Percentiles rank a stretch among this genome's conserved stretches.
Conservation (phyloP, 345 rosid species). For the Sapria himalayana region DNA sequence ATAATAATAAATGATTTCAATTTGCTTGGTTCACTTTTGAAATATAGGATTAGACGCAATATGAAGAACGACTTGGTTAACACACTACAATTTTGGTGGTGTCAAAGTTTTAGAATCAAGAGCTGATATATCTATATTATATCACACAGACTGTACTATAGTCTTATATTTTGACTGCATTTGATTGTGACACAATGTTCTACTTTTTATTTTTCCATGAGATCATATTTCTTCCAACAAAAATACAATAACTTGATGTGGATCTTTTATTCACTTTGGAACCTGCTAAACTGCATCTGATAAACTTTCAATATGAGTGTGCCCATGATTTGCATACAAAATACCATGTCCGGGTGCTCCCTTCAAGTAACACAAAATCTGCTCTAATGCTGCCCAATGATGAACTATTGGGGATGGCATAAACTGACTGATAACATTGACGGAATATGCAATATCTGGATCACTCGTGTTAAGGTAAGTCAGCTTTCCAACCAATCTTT, state of each 20-base stretch:
- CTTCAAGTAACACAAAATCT: slow-evolving; percentile 1
- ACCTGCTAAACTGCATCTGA: background rate
- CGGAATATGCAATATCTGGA: too few species aligned
- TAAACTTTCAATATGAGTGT: too few species aligned
- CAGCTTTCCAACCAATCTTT: background rate
- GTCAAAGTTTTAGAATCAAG: too few species aligned
- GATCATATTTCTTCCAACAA: background rate
- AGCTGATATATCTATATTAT: background rate
- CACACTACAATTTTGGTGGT: too few species aligned
- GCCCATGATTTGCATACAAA: background rate
- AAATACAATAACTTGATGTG: background rate
- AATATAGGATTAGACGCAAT: too few species aligned
- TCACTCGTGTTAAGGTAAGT: too few species aligned
- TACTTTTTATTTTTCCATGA: background rate
- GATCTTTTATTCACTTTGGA: background rate
- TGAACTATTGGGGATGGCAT: too few species aligned
- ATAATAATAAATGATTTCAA: too few species aligned
- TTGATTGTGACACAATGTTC: background rate
- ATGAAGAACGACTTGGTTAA: too few species aligned
- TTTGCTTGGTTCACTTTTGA: too few species aligned
- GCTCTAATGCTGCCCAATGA: background rate
- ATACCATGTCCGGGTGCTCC: background rate
- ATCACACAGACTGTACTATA: too few species aligned
- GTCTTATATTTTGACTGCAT: background rate
- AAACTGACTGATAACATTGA: too few species aligned